A percentile compares a stretch with the other conserved stretches of the same genome.
phyloP scores from a whole-genome alignment of 2,329 filamentous ascomycete genomes.

The Aaosphaeria pasadenensis region DNA sequence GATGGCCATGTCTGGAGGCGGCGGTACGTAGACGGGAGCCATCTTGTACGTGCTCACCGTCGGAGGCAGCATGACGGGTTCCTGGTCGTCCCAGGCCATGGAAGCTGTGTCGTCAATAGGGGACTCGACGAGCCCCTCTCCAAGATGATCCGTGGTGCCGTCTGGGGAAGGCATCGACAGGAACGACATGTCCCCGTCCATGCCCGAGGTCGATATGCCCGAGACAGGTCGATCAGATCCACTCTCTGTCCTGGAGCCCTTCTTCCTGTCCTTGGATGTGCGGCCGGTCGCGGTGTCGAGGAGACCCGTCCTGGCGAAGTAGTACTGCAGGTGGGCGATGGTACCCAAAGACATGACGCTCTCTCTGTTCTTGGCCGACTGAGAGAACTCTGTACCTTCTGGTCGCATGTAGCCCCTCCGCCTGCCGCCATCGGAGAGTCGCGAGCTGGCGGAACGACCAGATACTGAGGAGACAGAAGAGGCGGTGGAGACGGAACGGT shows the following conservation, averaged over 20 bases:
- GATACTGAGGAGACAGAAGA: constrained; percentile 55
- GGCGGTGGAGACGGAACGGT: constrained; percentile 63
- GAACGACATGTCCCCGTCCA: constrained; percentile 23
- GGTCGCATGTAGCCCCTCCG: constrained; percentile 82
- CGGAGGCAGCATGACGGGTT: constrained; percentile 84
- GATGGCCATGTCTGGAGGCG: constrained; percentile 77
- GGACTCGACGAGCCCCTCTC: constrained; percentile 48
- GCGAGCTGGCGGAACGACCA: constrained; percentile 63
- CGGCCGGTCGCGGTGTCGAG: constrained; percentile 91
- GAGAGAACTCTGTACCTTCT: constrained; percentile 83
- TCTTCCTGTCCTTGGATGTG: constrained; percentile 65
- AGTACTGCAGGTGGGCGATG: constrained; percentile 96
- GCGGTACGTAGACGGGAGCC: constrained; percentile 75
- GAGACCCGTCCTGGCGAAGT: constrained; percentile 91
- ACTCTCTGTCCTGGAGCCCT: constrained; percentile 34
- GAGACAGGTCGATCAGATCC: constrained; percentile 28
- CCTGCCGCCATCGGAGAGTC: constrained; percentile 44
- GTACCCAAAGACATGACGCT: constrained; percentile 95
- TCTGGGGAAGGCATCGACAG: constrained; percentile 22
- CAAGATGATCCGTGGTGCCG: constrained; percentile 23
- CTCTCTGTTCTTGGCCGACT: constrained; percentile 84
- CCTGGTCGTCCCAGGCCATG: constrained; percentile 56
- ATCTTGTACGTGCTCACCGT: constrained; percentile 95
- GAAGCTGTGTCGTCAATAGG: constrained; percentile 52
- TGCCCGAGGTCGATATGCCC: constrained; percentile 1